Conservation (phyloP, 2,329 filamentous ascomycete species). For the Claviceps sp. region DNA sequence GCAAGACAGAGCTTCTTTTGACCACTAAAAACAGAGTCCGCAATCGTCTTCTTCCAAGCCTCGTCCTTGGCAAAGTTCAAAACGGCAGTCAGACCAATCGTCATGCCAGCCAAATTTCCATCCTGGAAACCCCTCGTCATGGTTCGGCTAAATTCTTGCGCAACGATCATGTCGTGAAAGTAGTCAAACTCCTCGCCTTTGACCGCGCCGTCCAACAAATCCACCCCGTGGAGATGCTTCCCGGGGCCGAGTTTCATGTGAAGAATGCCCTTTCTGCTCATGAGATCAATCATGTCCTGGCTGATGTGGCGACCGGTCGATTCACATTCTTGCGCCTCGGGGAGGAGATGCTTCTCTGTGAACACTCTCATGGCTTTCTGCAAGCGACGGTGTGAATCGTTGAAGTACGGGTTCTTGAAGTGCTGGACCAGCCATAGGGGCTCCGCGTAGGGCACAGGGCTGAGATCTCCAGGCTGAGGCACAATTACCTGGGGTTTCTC, state of each 20-base stretch:
- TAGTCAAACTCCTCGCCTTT: constrained; percentile 76
- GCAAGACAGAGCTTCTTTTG: constrained; percentile 82
- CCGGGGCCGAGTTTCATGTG: constrained; percentile 77
- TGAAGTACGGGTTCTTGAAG: constrained; percentile 72
- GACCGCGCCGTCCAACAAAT: constrained; percentile 54
- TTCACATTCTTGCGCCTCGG: constrained; percentile 67
- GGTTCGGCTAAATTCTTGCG: constrained; percentile 57
- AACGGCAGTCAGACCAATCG: constrained; percentile 66
- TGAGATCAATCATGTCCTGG: constrained; percentile 61
- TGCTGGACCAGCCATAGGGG: constrained; percentile 67
- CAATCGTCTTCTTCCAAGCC: constrained; percentile 50
- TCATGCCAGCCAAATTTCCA: constrained; percentile 78
- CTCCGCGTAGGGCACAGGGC: constrained; percentile 69
- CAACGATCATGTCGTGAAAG: constrained; percentile 67
- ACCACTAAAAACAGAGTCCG: constrained; percentile 60
- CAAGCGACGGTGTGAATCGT: constrained; percentile 55
- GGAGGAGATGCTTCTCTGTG: constrained; percentile 54
- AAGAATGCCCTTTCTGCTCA: constrained; percentile 60
- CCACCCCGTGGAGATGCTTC: constrained; percentile 62
- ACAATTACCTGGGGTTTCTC: constrained; percentile 64
- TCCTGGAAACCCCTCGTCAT: constrained; percentile 74
- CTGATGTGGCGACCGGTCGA: constrained; percentile 57
- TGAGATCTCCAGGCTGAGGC: constrained; percentile 57
- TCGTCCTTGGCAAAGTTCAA: constrained; percentile 64
- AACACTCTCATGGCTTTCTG: constrained; percentile 61